Conservation (phyloP, 2,329 filamentous ascomycete species). For the Xylaria sp. region DNA sequence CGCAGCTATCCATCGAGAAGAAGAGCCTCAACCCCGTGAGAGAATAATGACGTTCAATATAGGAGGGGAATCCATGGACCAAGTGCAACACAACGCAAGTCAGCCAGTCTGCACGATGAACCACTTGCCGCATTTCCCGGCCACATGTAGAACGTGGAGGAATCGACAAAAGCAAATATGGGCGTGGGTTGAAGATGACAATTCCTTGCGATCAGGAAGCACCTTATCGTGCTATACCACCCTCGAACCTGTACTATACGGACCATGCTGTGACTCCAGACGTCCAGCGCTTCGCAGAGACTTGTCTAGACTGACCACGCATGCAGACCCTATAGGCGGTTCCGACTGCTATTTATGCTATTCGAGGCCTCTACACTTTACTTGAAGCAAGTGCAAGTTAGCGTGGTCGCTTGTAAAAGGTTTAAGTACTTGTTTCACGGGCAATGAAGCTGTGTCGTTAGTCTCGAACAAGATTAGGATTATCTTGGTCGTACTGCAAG, state of each 20-base stretch:
- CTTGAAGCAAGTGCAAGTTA: not conserved
- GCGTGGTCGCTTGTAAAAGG: not conserved
- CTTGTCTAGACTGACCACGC: not conserved
- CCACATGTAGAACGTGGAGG: conserved; percentile 16
- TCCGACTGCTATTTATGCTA: not conserved
- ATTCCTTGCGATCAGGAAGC: conserved; percentile 1
- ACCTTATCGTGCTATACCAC: conserved; percentile 16
- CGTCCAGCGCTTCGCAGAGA: not conserved
- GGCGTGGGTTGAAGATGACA: conserved; percentile 4
- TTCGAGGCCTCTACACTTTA: not conserved
- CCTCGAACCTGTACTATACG: conserved; percentile 5
- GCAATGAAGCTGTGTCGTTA: not conserved
- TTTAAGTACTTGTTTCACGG: not conserved
- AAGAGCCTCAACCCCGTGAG: conserved; percentile 8
- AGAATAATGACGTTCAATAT: conserved; percentile 11
- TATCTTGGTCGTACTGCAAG: not conserved
- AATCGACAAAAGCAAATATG: conserved; percentile 23
- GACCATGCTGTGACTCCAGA: not conserved
- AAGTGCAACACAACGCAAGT: conserved; percentile 25
- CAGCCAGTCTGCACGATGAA: conserved; percentile 20
- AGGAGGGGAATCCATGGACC: conserved; percentile 13
- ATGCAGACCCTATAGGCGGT: not conserved
- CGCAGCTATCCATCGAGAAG: not conserved
- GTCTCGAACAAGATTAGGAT: not conserved
- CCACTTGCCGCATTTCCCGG: conserved; percentile 8